Evolutionary conservation across 208 protist species (phyloP), one percentile per base, ranked within the genome.

Genomic region (Leishmania tarentolae): DNA sequence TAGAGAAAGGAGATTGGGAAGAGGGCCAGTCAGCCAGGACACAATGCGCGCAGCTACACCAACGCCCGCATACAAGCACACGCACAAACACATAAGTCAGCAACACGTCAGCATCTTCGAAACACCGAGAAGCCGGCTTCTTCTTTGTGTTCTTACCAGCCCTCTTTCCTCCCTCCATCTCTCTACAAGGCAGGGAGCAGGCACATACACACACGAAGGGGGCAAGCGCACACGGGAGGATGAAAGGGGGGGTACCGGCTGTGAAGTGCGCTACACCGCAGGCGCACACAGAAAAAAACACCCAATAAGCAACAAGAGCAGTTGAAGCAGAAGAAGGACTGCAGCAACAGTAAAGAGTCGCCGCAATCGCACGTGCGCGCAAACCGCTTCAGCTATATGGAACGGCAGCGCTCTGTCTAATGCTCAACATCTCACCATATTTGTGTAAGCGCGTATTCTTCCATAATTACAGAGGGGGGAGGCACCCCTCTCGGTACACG

Each of bases 241-340:
- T 66, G 57, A 7, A 24, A 31, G 17, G 37, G 65, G 17, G 19
- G 65, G 13, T 17, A 17, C 37, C 13, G 46, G 37, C 17, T 46
- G 42, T 52, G 42, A 52, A 24, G 42, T 52, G 68, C 11, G 19
- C 37, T 31, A 24, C 37, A 42, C 68, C 24, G 6, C 37, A n/a
- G 68, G 73, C 69, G 63, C 24, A 37, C 42, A 61, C 81, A 37
- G 4, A 57, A 19, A 42, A 42, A 76, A 15, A 56, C 47, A 19
- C 28, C 44, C 56, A 11, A 21, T 57, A 76, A 56, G 50, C 31
- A 83, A 77, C 28, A 63, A 61, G 53, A 75, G 35, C 42, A 83
- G 24, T 8, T 56, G 44, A 53, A 74, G 66, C 50, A n/a, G 56
- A 70, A 75, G 76, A 76, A 81, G 77, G 77, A 80, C 9, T 28